Evolutionary conservation across 495 filamentous ascomycete species (phyloP), one percentile per base, ranked within the genome.

Genomic region (Collariella sp.): DNA sequence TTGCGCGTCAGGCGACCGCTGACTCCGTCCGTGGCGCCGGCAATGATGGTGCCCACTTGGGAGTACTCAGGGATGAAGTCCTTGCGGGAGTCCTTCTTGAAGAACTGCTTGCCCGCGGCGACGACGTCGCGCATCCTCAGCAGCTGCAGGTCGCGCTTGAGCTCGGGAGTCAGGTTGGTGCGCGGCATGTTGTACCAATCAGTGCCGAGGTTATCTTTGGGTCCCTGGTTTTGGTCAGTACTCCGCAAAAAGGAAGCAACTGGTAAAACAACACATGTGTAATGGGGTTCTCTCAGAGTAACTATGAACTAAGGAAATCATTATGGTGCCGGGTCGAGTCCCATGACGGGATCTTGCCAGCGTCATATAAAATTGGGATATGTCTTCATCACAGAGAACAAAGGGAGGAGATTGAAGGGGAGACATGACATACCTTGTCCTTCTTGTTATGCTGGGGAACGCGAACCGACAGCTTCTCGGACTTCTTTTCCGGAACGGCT

Each of bases 1-100:
- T 86, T 94, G 67, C 90, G 93, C 26, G 80, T 77, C 34, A 97
- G 77, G 19, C 93, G 80, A 15, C 78, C 77, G 57, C 76, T 88
- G 72, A 81, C 87, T 72, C 84, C 95, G 59, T 98, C 93, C 0
- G 88, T 89, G 18, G 90, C 87, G 0, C 91, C 91, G 60, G 95
- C 82, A 34, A 96, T 79, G 48, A 97, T 82, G 2, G 86, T 94
- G 42, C 93, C 93, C 20, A 96, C 83, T 58, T 94, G 87, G 23
- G 85, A 91, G 66, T 83, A 96, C 54, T 89, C 78, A 7, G 93
- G 93, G 3, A 84, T 65, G 39, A 77, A 66, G 48, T 73, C 69
- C 70, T 84, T 86, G 26, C 76, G 75, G 35, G 52, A 66, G 50
- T 77, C 82, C 68, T 95, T 96, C 64, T 91, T 93, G 76, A 96